These are phyloP conservation scores for Dipteronia sinensis DNA, from an alignment of 345 rosid genomes.

Conservation along the genomic window DNA sequence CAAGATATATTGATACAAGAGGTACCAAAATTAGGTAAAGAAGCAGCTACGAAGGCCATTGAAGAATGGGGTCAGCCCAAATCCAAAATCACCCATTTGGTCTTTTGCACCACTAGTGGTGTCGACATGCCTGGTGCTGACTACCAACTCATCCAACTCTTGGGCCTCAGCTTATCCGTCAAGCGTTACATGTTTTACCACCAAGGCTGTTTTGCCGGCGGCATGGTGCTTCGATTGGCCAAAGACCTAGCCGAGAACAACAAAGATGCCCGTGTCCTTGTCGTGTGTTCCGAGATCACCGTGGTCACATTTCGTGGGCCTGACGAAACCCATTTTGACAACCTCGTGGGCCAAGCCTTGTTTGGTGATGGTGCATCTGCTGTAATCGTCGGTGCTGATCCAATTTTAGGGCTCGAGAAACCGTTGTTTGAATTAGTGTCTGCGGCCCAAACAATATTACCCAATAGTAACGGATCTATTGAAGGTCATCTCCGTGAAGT, in stretches of 20 bases:
- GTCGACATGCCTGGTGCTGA: conserved; percentile 61
- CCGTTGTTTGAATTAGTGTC: conserved; percentile 45
- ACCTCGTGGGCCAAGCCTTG: conserved; percentile 44
- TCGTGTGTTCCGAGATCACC: conserved; percentile 39
- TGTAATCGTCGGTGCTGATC: conserved; percentile 43
- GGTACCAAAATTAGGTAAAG: conserved; percentile 42
- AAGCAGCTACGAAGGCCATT: conserved; percentile 44
- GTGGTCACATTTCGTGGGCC: conserved; percentile 42
- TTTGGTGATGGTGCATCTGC: conserved; percentile 52
- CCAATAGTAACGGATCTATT: conserved; percentile 41
- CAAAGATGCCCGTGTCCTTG: conserved; percentile 41
- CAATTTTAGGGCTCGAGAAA: conserved; percentile 25
- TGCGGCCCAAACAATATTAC: conserved; percentile 38
- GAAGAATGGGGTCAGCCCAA: conserved; percentile 51
- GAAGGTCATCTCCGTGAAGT: too few relatives aligned
- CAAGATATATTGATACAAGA: conserved; percentile 42
- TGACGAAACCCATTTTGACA: conserved; percentile 30
- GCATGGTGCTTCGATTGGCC: conserved; percentile 45
- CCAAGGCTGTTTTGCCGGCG: conserved; percentile 45
- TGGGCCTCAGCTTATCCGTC: conserved; percentile 45
- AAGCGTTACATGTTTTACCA: conserved; percentile 54
- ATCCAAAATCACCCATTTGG: conserved; percentile 53
- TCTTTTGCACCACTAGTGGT: conserved; percentile 51
- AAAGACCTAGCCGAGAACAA: conserved; percentile 60
- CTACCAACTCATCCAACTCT: conserved; percentile 49